phyloP scores from a whole-genome alignment of 768 basidiomycete species.

The Xerocomus spinulosus region DNA sequence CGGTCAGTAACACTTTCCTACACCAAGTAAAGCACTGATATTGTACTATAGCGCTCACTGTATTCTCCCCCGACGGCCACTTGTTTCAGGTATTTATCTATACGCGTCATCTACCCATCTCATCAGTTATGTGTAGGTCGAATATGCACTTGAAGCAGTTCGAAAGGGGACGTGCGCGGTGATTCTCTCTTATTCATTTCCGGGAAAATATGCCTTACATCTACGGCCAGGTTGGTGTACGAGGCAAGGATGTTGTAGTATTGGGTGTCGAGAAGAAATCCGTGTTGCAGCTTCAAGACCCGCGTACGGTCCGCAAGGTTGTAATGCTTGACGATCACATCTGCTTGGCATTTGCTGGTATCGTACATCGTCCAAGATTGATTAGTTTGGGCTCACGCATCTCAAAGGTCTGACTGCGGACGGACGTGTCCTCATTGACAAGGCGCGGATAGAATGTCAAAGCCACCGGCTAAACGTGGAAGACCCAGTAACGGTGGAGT shows the following conservation, averaged over 20 bases:
- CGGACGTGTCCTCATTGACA: conserved; percentile 96
- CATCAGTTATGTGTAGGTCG: conserved; percentile 60
- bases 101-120: conserved; percentile 27
- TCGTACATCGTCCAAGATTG: conserved; percentile 19
- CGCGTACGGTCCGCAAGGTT: conserved; percentile 94
- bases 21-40: neutral
- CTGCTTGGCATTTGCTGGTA: conserved; percentile 96
- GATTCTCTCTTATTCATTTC: conserved; percentile 22
- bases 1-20: conserved; percentile 49
- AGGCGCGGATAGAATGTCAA: conserved; percentile 96
- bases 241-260: conserved; percentile 91
- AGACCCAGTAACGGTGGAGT: conserved; percentile 97
- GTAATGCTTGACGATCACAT: conserved; percentile 98
- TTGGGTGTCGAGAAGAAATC: conserved; percentile 99
- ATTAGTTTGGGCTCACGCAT: conserved; percentile 8
- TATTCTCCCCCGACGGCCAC: conserved; percentile 98
- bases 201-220: conserved; percentile 2
- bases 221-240: conserved; percentile 77
- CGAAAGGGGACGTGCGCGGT: conserved; percentile 97
- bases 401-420: conserved; percentile 88
- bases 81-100: conserved; percentile 78
- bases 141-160: conserved; percentile 98
- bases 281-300: conserved; percentile 94
- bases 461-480: conserved; percentile 96
- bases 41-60: conserved; percentile 71